Evolutionary conservation across 805 yeast genomes (phyloP).

Genomic region (Hanseniaspora singularis): DNA sequence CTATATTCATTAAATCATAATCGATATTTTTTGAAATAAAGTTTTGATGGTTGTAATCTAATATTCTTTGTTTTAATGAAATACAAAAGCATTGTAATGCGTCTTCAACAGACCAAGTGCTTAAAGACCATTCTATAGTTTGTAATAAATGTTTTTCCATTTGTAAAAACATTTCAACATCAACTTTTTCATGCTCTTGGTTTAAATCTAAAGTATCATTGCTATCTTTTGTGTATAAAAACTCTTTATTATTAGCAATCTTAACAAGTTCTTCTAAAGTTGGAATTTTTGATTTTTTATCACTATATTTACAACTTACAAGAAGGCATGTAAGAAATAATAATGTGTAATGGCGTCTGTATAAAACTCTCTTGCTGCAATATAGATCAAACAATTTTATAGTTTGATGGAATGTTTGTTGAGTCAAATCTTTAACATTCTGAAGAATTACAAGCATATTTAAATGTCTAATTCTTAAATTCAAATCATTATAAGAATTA

Average conservation of each 20-base stretch:
- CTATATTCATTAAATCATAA: too few species aligned
- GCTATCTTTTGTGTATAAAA: not conserved
- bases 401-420: slow-evolving; percentile 54
- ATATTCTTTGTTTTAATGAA: not conserved
- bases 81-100: slow-evolving; percentile 17
- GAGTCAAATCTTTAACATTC: slow-evolving; percentile 47
- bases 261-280: slow-evolving; percentile 49
- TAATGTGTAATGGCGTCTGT: slow-evolving; percentile 69
- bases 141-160: slow-evolving; percentile 69
- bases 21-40: too few species aligned
- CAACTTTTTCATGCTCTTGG: slow-evolving; percentile 20
- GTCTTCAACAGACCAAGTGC: slow-evolving; percentile 21
- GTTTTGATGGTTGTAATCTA: not conserved
- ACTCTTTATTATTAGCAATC: slow-evolving; percentile 41
- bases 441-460: slow-evolving; percentile 65
- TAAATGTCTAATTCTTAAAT: slow-evolving; percentile 63
- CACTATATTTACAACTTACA: slow-evolving; percentile 72
- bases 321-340: slow-evolving; percentile 78
- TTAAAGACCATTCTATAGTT: slow-evolving; percentile 54
- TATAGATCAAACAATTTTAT: slow-evolving; percentile 69
- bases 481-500: slow-evolving; percentile 31
- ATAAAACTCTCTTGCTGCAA: slow-evolving; percentile 67
- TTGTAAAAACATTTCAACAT: slow-evolving; percentile 50
- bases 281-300: slow-evolving; percentile 56
- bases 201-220: not conserved